Base-by-base conservation (phyloP, 805 yeast genomes). In the Sugiyamaella qingdaonensis region DNA sequence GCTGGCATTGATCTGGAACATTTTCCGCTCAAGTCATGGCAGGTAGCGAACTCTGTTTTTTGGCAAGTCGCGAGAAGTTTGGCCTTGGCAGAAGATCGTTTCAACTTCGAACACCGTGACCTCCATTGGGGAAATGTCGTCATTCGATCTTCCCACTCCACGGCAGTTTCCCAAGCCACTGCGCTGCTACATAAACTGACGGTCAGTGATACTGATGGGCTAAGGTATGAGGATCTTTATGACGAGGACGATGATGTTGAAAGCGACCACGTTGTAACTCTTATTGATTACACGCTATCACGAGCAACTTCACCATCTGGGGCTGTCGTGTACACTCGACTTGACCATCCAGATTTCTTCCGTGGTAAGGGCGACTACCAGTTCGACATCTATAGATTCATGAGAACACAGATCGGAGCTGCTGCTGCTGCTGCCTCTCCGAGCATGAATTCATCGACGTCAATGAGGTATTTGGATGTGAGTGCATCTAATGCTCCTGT, bases 31-130 rank as follows among this genome's bases (percentile, higher is more conserved):
- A 58, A 60, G 24, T 65, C 70, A 37, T 69, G 71, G 69, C 54
- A 51, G 10, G 75, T 69, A 47, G 73, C 74, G 10, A 64, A 71
- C 63, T 52, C 56, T 9, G 74, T 85, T 1, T 82, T 85, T 59
- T 78, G 82, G 80, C 75, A 74, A 55, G 68, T 81, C 24, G 80
- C 73, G 1, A 65, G 70, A n/a, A 66, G 73, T 3, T 66, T 85
- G 24, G 75, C 78, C 24, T 67, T 67, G 9, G 84, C 81, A 1
- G 90, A 86, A 64, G 65, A 70, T 13, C 62, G 68, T 35, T 69
- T 71, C 54, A 72, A 76, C 55, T 85, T 85, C 66, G 91, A 85
- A 66, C 92, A 86, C 61, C 73, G 92, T 46, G 88, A 85, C 64
- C 66, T 86, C 54, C 85, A 82, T 56, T 75, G 85, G 76, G 84